These are phyloP conservation scores for Diaporthe longicolla DNA, from an alignment of 2,329 filamentous ascomycete species.

Conservation along the genomic window DNA sequence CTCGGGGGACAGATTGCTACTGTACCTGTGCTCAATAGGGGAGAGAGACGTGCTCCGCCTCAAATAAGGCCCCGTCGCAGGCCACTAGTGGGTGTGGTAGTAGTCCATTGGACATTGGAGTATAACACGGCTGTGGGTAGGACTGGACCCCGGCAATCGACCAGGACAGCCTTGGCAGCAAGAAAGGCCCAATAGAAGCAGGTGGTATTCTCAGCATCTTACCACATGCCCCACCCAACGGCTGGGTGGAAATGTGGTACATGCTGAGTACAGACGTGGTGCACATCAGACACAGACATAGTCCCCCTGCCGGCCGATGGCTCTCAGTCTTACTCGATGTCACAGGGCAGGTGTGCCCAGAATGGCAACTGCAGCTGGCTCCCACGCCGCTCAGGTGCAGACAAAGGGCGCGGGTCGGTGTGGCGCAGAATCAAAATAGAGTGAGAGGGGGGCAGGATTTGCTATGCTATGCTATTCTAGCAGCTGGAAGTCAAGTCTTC, in stretches of 20 bases:
- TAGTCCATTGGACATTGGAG: neutral
- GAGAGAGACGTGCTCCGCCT: slow-evolving; percentile 10
- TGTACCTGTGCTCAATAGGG: slow-evolving; percentile 20
- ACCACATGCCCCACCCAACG: neutral
- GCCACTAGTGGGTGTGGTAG: slow-evolving; percentile 15
- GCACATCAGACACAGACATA: neutral
- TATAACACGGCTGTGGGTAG: slow-evolving; percentile 19
- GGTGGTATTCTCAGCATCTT: slow-evolving; percentile 30
- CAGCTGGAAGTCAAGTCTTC: slow-evolving; percentile 1
- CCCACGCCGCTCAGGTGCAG: slow-evolving; percentile 16
- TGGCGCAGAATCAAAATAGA: slow-evolving; percentile 19
- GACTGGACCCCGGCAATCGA: neutral
- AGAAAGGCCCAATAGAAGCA: slow-evolving; percentile 1
- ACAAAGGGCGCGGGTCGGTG: slow-evolving; percentile 6
- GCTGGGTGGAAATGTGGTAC: neutral
- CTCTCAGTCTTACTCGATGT: slow-evolving; percentile 9
- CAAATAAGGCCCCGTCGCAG: slow-evolving; percentile 5
- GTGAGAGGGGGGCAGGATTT: neutral
- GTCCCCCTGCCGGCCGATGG: neutral
- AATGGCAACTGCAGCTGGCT: slow-evolving; percentile 5
- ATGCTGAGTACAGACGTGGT: too few relatives aligned
- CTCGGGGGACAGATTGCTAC: neutral
- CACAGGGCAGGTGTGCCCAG: slow-evolving; percentile 21
- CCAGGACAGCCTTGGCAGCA: neutral
- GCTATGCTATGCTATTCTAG: neutral